Conservation (phyloP, 345 rosid species). For the Punica granatum region DNA sequence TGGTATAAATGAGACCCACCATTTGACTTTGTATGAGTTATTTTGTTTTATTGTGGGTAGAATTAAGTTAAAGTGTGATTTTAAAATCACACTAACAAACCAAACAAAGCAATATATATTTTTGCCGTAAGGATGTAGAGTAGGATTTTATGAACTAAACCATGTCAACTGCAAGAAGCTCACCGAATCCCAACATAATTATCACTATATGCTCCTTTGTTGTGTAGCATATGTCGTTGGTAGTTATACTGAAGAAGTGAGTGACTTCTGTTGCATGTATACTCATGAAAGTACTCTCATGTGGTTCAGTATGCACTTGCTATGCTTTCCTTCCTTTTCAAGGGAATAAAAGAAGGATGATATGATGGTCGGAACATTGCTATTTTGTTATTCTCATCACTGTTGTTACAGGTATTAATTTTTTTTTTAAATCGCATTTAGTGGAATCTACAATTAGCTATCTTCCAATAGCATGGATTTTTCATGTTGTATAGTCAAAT, state of each 20-base stretch:
- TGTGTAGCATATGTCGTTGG: background rate
- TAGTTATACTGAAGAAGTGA: no score
- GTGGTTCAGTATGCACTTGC: background rate
- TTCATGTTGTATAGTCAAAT: background rate
- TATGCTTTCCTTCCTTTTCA: constrained; percentile 11
- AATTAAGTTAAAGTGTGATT: no score
- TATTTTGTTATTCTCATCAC: constrained; percentile 84
- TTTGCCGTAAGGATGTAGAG: no score
- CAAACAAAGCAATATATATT: no score
- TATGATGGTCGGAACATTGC: constrained; percentile 96
- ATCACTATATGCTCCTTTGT: no score
- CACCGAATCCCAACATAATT: background rate
- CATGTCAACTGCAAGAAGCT: background rate
- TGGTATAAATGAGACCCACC: no score
- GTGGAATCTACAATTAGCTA: background rate
- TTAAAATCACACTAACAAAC: no score
- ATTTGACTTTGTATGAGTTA: no score
- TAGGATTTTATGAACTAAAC: background rate
- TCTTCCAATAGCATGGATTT: background rate
- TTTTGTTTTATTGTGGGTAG: no score
- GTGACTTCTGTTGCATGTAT: no score
- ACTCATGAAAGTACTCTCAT: no score
- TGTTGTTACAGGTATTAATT: constrained; percentile 73
- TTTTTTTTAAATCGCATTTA: background rate
- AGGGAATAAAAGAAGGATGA: constrained; percentile 93